Evolutionary conservation across 2,329 filamentous ascomycete species (phyloP).

Genomic region (Neospermospora avenae): DNA sequence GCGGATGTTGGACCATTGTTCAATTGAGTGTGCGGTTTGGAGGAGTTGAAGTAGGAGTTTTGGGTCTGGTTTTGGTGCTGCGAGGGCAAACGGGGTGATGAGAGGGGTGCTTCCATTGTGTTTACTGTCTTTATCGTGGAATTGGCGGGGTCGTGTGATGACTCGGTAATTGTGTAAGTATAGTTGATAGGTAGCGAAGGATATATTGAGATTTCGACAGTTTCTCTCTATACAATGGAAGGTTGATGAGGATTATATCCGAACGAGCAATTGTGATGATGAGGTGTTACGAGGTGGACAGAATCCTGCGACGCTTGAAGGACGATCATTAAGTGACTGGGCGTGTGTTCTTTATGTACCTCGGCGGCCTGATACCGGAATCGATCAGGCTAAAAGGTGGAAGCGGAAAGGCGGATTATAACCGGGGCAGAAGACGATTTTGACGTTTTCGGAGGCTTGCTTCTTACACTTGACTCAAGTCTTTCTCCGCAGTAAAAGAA

Average conservation of each 20-base stretch:
- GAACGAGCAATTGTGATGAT: neutral
- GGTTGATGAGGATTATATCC: neutral
- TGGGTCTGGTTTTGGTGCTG: constrained; percentile 4
- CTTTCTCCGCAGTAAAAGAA: neutral
- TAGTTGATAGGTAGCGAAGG: too few species aligned
- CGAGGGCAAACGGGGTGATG: constrained; percentile 30
- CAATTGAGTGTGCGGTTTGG: constrained; percentile 22
- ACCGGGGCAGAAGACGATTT: too few species aligned
- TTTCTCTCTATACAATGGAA: too few species aligned
- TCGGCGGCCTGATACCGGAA: constrained; percentile 9
- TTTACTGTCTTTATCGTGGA: neutral
- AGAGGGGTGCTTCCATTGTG: constrained; percentile 38
- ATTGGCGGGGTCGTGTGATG: neutral
- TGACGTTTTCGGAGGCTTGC: neutral
- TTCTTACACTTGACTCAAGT: neutral
- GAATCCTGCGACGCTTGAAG: neutral
- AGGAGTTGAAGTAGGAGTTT: constrained; percentile 23
- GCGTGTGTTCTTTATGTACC: constrained; percentile 6
- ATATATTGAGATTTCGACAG: too few species aligned
- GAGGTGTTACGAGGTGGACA: neutral
- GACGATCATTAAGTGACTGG: neutral
- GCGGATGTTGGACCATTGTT: constrained; percentile 23
- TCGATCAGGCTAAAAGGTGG: constrained; percentile 11
- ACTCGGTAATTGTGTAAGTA: neutral
- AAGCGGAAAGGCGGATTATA: constrained; percentile 1